These are phyloP conservation scores for Coix lacrymajobi DNA, from an alignment of 176 grass and related monocot genomes.

Conservation along the genomic window DNA sequence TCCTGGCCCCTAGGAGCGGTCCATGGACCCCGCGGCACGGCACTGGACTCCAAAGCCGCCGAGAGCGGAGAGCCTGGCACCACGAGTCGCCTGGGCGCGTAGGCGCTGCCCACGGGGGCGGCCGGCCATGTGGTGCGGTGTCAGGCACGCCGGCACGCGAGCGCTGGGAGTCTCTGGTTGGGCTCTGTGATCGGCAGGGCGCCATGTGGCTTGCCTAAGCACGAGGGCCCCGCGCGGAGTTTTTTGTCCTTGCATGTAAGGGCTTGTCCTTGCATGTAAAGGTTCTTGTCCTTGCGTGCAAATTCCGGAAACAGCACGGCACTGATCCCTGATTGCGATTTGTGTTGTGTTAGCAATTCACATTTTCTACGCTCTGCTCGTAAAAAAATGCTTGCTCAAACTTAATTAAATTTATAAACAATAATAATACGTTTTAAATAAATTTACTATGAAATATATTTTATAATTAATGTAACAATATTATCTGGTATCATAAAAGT, in stretches of 20 bases:
- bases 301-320: not conserved
- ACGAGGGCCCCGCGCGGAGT: not conserved
- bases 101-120: not conserved
- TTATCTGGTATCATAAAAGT: too few species aligned
- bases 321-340: not conserved
- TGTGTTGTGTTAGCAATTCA: too few species aligned
- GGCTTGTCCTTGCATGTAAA: conserved; percentile 16
- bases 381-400: too few species aligned
- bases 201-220: not conserved
- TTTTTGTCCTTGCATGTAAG: conserved; percentile 26
- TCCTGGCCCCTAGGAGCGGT: conserved; percentile 8
- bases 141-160: not conserved
- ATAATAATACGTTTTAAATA: too few species aligned
- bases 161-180: too few species aligned
- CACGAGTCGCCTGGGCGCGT: not conserved
- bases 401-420: too few species aligned
- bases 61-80: not conserved
- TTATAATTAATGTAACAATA: too few species aligned
- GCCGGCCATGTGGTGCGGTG: not conserved
- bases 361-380: too few species aligned
- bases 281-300: not conserved
- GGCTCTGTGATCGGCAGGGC: not conserved
- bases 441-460: too few species aligned
- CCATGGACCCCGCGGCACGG: not conserved
- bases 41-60: not conserved